phyloP scores from a whole-genome alignment of 2,329 filamentous ascomycete genomes.

The Cadophora gregata region DNA sequence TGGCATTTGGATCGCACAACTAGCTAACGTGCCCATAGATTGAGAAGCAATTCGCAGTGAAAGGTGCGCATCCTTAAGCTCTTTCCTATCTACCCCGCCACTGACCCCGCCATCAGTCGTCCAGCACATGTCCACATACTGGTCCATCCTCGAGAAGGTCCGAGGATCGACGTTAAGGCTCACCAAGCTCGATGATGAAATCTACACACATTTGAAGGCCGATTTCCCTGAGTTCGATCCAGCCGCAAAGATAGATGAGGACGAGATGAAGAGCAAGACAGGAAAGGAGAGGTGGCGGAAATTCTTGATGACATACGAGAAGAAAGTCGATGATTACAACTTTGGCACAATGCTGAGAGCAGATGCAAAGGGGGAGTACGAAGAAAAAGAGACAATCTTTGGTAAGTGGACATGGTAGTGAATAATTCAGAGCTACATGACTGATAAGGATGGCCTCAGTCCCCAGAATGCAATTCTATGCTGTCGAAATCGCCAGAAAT shows the following conservation, averaged over 20 bases:
- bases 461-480: conserved; percentile 80
- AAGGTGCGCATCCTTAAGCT: conserved; percentile 61
- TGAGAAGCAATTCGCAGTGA: conserved; percentile 99
- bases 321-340: conserved; percentile 96
- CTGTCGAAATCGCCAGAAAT: conserved; percentile 80
- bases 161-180: conserved; percentile 87
- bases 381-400: conserved; percentile 88
- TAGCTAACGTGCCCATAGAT: conserved; percentile 63
- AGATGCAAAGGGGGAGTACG: conserved; percentile 82
- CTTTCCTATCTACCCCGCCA: conserved; percentile 31
- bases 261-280: conserved; percentile 95
- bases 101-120: conserved; percentile 61
- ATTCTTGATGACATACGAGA: conserved; percentile 93
- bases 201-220: conserved; percentile 83
- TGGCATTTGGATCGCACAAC: background rate
- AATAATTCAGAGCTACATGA: background rate
- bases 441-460: conserved; percentile 46
- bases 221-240: conserved; percentile 95
- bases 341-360: conserved; percentile 92
- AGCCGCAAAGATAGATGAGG: conserved; percentile 79
- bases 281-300: conserved; percentile 95
- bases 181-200: conserved; percentile 94
- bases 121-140: conserved; percentile 96
- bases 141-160: conserved; percentile 90
- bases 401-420: conserved; percentile 56